phyloP scores from a whole-genome alignment of 208 protist species.

The Wallacemonas collosoma region DNA sequence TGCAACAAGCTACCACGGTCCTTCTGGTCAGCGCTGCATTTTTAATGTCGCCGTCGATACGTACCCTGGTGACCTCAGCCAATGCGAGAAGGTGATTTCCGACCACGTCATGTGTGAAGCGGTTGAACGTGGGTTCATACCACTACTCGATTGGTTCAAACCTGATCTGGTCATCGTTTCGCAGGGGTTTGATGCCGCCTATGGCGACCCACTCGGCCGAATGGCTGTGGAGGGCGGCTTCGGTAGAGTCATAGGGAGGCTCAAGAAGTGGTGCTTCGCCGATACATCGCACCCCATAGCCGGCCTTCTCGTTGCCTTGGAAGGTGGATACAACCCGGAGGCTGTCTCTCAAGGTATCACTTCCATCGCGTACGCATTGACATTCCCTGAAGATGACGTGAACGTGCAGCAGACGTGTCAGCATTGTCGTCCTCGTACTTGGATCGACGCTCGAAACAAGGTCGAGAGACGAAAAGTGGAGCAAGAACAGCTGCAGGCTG shows the following conservation, averaged over 20 bases:
- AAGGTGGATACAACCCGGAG: constrained; percentile 83
- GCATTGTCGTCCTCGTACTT: constrained; percentile 43
- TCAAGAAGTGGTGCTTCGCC: constrained; percentile 63
- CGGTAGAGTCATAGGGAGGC: constrained; percentile 33
- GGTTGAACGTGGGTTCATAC: constrained; percentile 72
- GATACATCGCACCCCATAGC: constrained; percentile 16
- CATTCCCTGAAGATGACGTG: constrained; percentile 41
- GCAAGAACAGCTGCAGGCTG: not conserved
- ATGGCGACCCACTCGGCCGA: constrained; percentile 86
- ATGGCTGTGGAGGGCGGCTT: constrained; percentile 87
- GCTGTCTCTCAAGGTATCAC: constrained; percentile 66
- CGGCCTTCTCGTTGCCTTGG: constrained; percentile 63
- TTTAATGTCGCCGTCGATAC: constrained; percentile 85
- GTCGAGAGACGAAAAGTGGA: constrained; percentile 8
- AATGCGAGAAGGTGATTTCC: constrained; percentile 71
- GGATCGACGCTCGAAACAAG: constrained; percentile 57
- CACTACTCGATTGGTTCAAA: constrained; percentile 60
- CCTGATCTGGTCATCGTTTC: constrained; percentile 88
- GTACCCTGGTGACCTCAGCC: constrained; percentile 35
- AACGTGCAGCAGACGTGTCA: constrained; percentile 31
- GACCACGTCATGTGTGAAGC: constrained; percentile 65
- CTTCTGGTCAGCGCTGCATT: constrained; percentile 37
- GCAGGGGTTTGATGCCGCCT: constrained; percentile 91
- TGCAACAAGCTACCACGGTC: constrained; percentile 35
- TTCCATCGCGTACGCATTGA: constrained; percentile 59